Base-by-base conservation (phyloP, 2,329 filamentous ascomycete genomes). In the Rhynchosporium graminicola region DNA sequence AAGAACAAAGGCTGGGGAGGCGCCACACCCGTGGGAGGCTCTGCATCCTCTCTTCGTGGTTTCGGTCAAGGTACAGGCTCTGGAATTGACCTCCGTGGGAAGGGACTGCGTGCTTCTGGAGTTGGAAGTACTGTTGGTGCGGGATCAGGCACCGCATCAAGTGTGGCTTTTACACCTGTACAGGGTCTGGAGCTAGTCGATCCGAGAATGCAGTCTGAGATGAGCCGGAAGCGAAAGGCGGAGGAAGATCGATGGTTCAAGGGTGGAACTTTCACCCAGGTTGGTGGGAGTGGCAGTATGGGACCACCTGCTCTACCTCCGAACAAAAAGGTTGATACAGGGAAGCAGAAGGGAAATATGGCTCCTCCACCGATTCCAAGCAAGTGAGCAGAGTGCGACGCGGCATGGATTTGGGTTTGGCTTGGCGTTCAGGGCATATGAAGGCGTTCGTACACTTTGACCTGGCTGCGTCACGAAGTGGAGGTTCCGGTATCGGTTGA, bases 171-270 rank as follows among this genome's bases (percentile, higher is more conserved):
- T 73, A 97, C 93, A 2, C 92, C 94, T 1, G 91, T 96, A 15
- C 95, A 98, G 74, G 95, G 95, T 1, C 82, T 99, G 45, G 94
- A 99, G 79, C 83, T 99, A 12, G 93, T 98, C 6, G 94, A 98
- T 75, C 95, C 95, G 28, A 97, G 95, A 80, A 86, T 90, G 62
- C 87, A 92, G 69, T 90, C 91, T 7, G 92, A 97, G 78, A 83
- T 96, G 75, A 92, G 84, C 73, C 84, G 92, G 70, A 98, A 98
- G 80, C 82, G 92, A 67, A 96, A 97, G 75, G 93, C 92, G 0
- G 95, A 98, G 67, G 92, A 97, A 74, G 94, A 98, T 74, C 83
- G 92, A 43, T 99, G 92, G 89, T 99, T 99, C 80, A 96, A 95
- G 77, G 91, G 92, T 52, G 95, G 95, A n/a, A 93, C 91, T 0